These are phyloP conservation scores for Coemansia sp. DNA, from an alignment of 192 early-diverging fungal species.

Conservation along the genomic window DNA sequence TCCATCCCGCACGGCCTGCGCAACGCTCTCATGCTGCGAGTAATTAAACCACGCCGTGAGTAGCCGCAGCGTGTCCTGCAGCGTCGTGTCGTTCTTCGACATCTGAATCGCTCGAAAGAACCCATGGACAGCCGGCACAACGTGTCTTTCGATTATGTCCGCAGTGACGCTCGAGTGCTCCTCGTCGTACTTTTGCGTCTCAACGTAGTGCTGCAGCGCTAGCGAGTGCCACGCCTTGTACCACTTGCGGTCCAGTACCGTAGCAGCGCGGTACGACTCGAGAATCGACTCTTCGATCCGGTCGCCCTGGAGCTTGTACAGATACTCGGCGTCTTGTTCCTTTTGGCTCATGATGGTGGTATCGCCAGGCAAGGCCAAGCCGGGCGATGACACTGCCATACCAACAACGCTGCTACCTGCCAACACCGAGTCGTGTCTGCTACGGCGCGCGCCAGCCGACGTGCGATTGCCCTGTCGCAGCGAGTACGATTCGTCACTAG, in stretches of 20 bases:
- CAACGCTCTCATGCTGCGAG: constrained; percentile 86
- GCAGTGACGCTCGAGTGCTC: constrained; percentile 61
- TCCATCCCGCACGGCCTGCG: constrained; percentile 77
- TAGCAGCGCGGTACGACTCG: constrained; percentile 81
- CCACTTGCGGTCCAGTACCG: constrained; percentile 87
- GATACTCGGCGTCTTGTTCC: constrained; percentile 17
- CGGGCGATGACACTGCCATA: neutral
- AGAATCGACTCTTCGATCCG: constrained; percentile 66
- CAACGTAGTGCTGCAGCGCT: constrained; percentile 88
- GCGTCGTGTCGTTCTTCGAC: constrained; percentile 76
- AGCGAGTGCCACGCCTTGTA: constrained; percentile 98
- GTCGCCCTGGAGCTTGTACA: constrained; percentile 28
- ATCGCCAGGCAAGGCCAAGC: neutral
- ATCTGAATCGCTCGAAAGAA: constrained; percentile 94
- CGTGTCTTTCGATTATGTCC: constrained; percentile 62
- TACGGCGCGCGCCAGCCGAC: neutral
- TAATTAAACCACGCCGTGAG: constrained; percentile 97
- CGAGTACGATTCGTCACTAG: constrained; percentile 2
- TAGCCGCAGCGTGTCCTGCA: constrained; percentile 94
- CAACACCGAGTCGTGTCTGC: neutral
- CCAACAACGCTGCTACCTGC: neutral
- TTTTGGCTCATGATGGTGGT: neutral
- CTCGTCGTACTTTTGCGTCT: constrained; percentile 79
- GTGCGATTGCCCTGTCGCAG: neutral
- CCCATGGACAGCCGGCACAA: constrained; percentile 87